These are phyloP conservation scores for Wickerhamiella kazuoi DNA, from an alignment of 805 yeast species.

Conservation along the genomic window DNA sequence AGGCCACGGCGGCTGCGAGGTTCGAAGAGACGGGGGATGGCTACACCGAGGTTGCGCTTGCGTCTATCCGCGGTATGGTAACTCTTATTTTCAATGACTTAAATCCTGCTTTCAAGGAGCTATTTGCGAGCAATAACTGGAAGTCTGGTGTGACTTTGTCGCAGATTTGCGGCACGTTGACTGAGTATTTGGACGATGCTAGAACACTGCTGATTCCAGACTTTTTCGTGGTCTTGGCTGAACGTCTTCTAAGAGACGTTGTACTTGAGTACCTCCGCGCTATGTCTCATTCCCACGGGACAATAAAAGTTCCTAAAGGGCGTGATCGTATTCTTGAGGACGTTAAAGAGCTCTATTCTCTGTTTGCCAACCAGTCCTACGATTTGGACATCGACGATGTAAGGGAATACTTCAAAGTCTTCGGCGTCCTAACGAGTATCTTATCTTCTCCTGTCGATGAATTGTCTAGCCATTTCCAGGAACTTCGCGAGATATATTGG, in stretches of 20 bases:
- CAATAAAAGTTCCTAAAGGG: constrained; percentile 22
- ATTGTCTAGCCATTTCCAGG: constrained; percentile 39
- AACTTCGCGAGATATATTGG: constrained; percentile 46
- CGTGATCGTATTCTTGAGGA: constrained; percentile 42
- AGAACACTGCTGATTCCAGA: constrained; percentile 34
- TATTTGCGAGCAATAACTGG: constrained; percentile 53
- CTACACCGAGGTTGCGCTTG: constrained; percentile 55
- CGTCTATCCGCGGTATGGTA: constrained; percentile 36
- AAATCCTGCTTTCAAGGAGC: constrained; percentile 37
- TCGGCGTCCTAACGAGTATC: constrained; percentile 46
- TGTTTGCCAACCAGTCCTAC: constrained; percentile 30
- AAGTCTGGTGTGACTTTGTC: constrained; percentile 39
- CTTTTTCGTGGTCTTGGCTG: constrained; percentile 36
- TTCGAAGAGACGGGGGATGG: constrained; percentile 59
- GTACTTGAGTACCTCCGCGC: constrained; percentile 33
- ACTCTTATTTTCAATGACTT: constrained; percentile 59
- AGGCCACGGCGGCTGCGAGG: constrained; percentile 37
- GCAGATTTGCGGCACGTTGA: constrained; percentile 52
- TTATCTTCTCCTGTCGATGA: constrained; percentile 31
- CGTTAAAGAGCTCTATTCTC: constrained; percentile 35
- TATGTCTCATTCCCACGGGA: constrained; percentile 27
- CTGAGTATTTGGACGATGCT: constrained; percentile 55
- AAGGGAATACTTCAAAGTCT: constrained; percentile 34
- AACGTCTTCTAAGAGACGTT: constrained; percentile 35
- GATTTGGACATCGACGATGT: constrained; percentile 21